Conservation (phyloP, 164 flowering plant species). For the Buxus sempervirens region DNA sequence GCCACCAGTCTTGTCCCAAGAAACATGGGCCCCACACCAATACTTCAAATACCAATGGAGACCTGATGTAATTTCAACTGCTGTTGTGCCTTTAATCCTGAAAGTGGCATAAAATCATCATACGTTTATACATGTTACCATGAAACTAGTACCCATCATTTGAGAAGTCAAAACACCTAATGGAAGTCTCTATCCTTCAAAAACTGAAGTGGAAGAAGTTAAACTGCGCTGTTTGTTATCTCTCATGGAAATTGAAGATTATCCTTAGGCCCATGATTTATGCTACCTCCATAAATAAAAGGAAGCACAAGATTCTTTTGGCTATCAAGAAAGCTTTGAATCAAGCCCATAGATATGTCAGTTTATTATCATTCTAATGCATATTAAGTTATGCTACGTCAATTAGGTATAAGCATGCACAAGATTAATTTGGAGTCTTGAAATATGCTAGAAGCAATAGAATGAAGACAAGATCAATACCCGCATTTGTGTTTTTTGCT, state of each 20-base stretch:
- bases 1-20: constrained; percentile 98
- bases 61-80: constrained; percentile 83
- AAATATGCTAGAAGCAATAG: too few species aligned
- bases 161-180: background rate
- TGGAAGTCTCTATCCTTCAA: background rate
- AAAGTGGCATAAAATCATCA: constrained; percentile 7
- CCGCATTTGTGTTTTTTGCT: too few species aligned
- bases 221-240: background rate
- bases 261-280: too few species aligned
- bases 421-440: too few species aligned
- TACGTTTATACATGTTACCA: background rate
- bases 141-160: background rate
- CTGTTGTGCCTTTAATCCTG: constrained; percentile 83
- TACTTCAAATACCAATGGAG: constrained; percentile 93
- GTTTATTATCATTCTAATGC: too few species aligned
- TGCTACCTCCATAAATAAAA: too few species aligned
- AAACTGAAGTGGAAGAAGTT: background rate
- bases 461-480: too few species aligned
- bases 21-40: constrained; percentile 88
- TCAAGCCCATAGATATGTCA: too few species aligned
- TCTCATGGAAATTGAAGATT: background rate
- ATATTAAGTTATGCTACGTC: too few species aligned
- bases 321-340: too few species aligned
- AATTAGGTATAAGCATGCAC: too few species aligned
- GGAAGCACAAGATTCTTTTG: too few species aligned